Evolutionary conservation across 176 grass and related monocot species (phyloP), one percentile per base, ranked within the genome.

Genomic region (Dendrocalamus sinicus): DNA sequence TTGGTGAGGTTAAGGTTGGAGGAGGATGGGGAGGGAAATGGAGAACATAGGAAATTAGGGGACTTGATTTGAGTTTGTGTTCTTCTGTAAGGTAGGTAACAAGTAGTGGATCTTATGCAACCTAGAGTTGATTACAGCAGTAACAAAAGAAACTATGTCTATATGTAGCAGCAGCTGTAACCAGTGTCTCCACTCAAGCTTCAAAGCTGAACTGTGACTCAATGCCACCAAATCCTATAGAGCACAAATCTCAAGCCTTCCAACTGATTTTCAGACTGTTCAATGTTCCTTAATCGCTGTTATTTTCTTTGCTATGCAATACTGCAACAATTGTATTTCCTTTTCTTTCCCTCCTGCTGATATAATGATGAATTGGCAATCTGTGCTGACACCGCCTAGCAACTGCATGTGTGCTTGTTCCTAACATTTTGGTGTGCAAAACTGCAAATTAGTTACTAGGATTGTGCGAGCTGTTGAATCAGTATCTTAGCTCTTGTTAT

Each of bases 201-300:
- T 68, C 39, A 85, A 3, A 68, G 59, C 10, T 84, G 62, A 84
- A 28, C 41, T 50, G 12, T 63, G 22, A 79, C 28, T 35, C 14
- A 63, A 40, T 72, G 35, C 3, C 17, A 22, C 72, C 22, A 76
- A 40, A 79, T 44, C 22, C 35, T 28, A 46, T 72, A 51, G 58
- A 47, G 19, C 55, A n/a, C 55, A 58, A 22, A 58, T 58, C 19
- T 58, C 20, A 58, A n/a, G 20, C 55, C 20, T 57, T 58, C 55
- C 55, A 58, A 58, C 8, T 58, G 55, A n/a, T 58, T 58, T 58
- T n/a, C 55, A 4, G 20, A 4, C 55, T 58, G 55, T 58, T 58
- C 20, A 58, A 58, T 58, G 55, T 58, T n/a, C 55, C 55, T 58
- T 58, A 58, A 58, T 58, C 8, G 2, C 19, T 58, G 55, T 58